These are phyloP conservation scores for Mycotypha africana DNA, from an alignment of 371 early-diverging fungal species.

Conservation along the genomic window DNA sequence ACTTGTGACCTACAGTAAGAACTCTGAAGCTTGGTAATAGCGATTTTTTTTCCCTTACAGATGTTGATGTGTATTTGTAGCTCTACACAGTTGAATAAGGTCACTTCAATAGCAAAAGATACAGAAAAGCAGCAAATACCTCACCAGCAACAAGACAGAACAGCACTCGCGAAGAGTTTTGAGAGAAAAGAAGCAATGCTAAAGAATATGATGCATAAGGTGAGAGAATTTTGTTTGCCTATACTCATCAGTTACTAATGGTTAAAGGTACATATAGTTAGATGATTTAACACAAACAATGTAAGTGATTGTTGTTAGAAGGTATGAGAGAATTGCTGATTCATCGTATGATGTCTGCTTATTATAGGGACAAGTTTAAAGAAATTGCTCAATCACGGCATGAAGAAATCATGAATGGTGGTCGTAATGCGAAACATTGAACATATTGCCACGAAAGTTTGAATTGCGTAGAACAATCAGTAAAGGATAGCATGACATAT, in stretches of 20 bases:
- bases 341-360: no score
- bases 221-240: constrained; percentile 2
- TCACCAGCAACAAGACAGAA: neutral
- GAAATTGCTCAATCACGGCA: no score
- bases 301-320: constrained; percentile 6
- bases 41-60: no score
- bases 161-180: constrained; percentile 1
- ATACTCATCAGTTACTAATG: no score
- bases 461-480: no score
- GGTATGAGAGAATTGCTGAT: no score
- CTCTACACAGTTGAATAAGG: neutral
- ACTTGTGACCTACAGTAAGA: constrained; percentile 17
- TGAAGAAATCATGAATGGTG: no score
- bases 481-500: no score
- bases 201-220: constrained; percentile 19
- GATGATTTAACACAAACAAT: constrained; percentile 18
- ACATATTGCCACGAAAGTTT: no score
- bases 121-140: neutral
- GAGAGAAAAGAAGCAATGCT: constrained; percentile 14
- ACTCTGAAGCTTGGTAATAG: no score
- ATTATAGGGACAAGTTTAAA: constrained; percentile 9
- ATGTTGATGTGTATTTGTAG: neutral
- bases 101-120: neutral
- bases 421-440: no score
- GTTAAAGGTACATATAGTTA: constrained; percentile 2